phyloP scores from a whole-genome alignment of 768 basidiomycete genomes.

The Botryobasidium botryosum region DNA sequence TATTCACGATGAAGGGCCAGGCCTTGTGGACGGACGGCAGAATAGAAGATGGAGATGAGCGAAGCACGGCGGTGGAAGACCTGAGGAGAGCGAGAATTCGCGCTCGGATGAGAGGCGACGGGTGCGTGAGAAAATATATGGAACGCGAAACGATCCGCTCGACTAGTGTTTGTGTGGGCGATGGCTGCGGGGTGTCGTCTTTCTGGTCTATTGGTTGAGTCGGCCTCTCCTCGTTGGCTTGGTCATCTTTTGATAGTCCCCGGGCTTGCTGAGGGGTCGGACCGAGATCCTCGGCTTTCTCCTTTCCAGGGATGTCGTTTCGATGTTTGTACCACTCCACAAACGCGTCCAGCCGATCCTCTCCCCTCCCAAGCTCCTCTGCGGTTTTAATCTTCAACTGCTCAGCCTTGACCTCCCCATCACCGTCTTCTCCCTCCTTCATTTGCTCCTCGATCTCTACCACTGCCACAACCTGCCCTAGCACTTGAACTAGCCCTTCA shows the following conservation, averaged over 20 bases:
- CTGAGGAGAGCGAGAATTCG: constrained; percentile 62
- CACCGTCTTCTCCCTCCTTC: constrained; percentile 8
- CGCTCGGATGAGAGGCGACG: constrained; percentile 70
- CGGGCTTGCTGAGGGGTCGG: constrained; percentile 43
- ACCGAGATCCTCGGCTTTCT: constrained; percentile 35
- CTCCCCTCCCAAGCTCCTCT: constrained; percentile 2
- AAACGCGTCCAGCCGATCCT: constrained; percentile 25
- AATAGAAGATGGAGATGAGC: constrained; percentile 49
- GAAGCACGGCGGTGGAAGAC: constrained; percentile 48
- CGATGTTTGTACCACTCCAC: constrained; percentile 47
- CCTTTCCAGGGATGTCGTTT: constrained; percentile 22
- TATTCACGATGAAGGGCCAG: constrained; percentile 89
- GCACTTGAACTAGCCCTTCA: constrained; percentile 72
- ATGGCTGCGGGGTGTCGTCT: constrained; percentile 33
- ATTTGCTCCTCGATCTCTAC: constrained; percentile 39
- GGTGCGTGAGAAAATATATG: constrained; percentile 79
- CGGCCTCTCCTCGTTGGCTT: neutral
- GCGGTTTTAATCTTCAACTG: constrained; percentile 9
- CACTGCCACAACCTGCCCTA: constrained; percentile 69
- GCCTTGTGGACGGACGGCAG: constrained; percentile 73
- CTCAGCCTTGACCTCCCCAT: constrained; percentile 10
- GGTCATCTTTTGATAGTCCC: constrained; percentile 24
- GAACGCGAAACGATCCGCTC: constrained; percentile 78
- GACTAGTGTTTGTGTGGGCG: constrained; percentile 57
- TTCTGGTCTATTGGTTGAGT: constrained; percentile 14